Evolutionary conservation across 495 filamentous ascomycete species (phyloP).

Genomic region (Talaromyces trachyspermus): DNA sequence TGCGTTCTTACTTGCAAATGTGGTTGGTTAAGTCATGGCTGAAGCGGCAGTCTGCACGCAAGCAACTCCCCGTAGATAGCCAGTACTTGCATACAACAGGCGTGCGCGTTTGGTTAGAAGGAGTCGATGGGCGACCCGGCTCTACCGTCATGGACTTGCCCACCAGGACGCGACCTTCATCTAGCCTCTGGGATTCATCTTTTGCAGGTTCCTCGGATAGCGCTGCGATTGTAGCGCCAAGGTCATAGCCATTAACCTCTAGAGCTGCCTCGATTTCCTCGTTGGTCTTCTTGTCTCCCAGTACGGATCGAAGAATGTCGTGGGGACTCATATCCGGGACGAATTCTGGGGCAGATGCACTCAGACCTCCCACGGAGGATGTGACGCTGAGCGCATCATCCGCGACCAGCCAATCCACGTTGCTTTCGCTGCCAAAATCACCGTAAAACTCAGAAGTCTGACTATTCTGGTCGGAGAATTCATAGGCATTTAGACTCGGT

Average conservation of each 20-base stretch:
- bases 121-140: slow-evolving; percentile 63
- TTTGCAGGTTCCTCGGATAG: slow-evolving; percentile 60
- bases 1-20: slow-evolving; percentile 84
- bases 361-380: slow-evolving; percentile 68
- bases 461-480: slow-evolving; percentile 64
- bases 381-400: slow-evolving; percentile 75
- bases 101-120: slow-evolving; percentile 61
- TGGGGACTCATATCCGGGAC: slow-evolving; percentile 94
- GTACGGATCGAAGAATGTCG: slow-evolving; percentile 92
- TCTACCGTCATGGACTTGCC: slow-evolving; percentile 82
- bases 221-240: slow-evolving; percentile 78
- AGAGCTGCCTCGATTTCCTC: slow-evolving; percentile 90
- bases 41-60: slow-evolving; percentile 92
- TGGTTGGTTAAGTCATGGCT: slow-evolving; percentile 94
- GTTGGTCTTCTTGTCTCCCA: slow-evolving; percentile 81
- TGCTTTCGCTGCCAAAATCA: slow-evolving; percentile 79
- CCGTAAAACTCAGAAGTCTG: slow-evolving; percentile 80
- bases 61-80: slow-evolving; percentile 83
- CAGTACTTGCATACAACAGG: slow-evolving; percentile 95
- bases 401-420: slow-evolving; percentile 91
- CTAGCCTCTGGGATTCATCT: slow-evolving; percentile 22
- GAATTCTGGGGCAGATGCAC: slow-evolving; percentile 72
- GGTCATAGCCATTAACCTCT: slow-evolving; percentile 83
- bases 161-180: slow-evolving; percentile 57
- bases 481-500: slow-evolving; percentile 87